Evolutionary conservation across 208 protist genomes (phyloP), one percentile per base, ranked within the genome.

Genomic region (Tritrichomonas musculus): DNA sequence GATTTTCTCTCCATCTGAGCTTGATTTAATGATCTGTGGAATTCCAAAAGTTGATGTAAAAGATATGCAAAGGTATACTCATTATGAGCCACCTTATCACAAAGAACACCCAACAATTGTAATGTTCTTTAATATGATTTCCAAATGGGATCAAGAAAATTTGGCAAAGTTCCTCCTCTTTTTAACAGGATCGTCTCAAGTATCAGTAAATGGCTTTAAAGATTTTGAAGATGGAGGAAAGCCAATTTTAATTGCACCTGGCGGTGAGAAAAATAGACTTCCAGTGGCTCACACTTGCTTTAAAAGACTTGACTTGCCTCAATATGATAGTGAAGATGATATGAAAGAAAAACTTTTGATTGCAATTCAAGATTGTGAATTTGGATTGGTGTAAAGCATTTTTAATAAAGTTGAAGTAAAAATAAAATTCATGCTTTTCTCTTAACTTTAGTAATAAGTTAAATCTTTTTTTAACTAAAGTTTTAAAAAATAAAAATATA

Each of bases 1-100:
- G 57, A 96, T 97, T 94, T 99, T 99, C 95, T 98, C 97, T 39
- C 97, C 98, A 94, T 95, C 98, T 64, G 98, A 99, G 94, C 95
- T 99, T 33, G 98, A 99, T 96, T 96, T 99, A 0, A 96, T 99
- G 30, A 99, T 99, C 60, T 98, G 97, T 77, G 98, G 98, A 82
- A 95, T 99, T 80, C 98, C 98, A 1, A 97, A 99, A 57, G 98
- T 99, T 92, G 97, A 99, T 94, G 95, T 99, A 11, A 97, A 98
- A 93, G 98, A 99, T 94, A 94, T 98, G 25, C 41, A 94, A 41
- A 92, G 80, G 27, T 97, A 99, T 96, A 99, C 98, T 36, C 95
- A 97, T 44, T 99, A 99, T 95, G 95, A 96, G 72, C 97, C 97
- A 82, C 96, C 95, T 41, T 94, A 95, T 30, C 95, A 96, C 9